Evolutionary conservation across 352 stramenopile genomes (phyloP).

Genomic region (Phytophthora nicotianae): DNA sequence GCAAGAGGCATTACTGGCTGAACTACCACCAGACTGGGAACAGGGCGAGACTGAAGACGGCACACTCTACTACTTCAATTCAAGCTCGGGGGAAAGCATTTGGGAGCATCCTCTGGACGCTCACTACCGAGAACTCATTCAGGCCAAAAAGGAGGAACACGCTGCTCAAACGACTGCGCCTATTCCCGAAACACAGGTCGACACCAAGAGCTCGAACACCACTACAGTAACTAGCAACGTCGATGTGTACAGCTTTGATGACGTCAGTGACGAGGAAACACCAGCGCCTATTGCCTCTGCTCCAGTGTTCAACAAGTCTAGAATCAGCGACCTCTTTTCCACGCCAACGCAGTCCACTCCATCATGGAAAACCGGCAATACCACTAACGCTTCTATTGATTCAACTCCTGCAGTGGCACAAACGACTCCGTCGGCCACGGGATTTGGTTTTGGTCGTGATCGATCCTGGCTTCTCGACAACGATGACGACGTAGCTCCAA

Average conservation of each 20-base stretch:
- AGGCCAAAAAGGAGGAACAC: constrained; percentile 43
- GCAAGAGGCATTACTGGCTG: constrained; percentile 59
- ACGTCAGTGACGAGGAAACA: constrained; percentile 45
- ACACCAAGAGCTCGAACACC: constrained; percentile 6
- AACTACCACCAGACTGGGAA: constrained; percentile 59
- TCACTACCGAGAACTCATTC: constrained; percentile 61
- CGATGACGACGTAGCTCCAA: constrained; percentile 37
- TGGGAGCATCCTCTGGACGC: constrained; percentile 68
- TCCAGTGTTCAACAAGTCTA: constrained; percentile 24
- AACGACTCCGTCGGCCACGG: constrained; percentile 17
- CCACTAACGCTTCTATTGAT: not conserved
- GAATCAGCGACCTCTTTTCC: constrained; percentile 32
- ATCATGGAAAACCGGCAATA: constrained; percentile 8
- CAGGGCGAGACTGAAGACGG: constrained; percentile 71
- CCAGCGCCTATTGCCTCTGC: constrained; percentile 4
- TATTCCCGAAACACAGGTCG: not conserved
- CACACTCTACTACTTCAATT: constrained; percentile 78
- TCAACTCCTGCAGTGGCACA: constrained; percentile 2
- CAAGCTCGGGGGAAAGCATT: constrained; percentile 60
- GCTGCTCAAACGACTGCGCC: constrained; percentile 16
- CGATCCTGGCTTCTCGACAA: constrained; percentile 61
- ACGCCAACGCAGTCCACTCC: constrained; percentile 15
- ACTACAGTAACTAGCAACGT: constrained; percentile 25
- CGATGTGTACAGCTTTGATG: constrained; percentile 59
- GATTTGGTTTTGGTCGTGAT: constrained; percentile 52